Conservation (phyloP, 768 basidiomycete genomes). For the Chalciporus pseudorubinellus region DNA sequence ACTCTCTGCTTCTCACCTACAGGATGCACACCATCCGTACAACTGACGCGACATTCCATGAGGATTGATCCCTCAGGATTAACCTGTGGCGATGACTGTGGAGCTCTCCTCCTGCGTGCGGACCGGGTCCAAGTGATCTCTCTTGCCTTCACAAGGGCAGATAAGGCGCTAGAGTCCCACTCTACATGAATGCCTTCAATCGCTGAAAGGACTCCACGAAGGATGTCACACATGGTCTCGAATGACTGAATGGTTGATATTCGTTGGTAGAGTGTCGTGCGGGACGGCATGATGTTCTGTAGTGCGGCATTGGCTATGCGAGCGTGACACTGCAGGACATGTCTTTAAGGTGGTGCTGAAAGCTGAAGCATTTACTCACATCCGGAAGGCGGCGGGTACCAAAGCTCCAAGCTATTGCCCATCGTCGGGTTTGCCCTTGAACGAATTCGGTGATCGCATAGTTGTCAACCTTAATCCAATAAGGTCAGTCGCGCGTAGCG, state of each 20-base stretch:
- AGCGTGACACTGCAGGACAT: constrained; percentile 34
- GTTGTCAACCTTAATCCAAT: constrained; percentile 63
- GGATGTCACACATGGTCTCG: constrained; percentile 8
- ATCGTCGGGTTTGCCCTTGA: constrained; percentile 88
- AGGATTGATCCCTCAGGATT: constrained; percentile 5
- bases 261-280: constrained; percentile 52
- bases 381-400: constrained; percentile 65
- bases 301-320: constrained; percentile 42
- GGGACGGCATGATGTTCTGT: constrained; percentile 53
- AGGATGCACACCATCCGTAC: constrained; percentile 13
- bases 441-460: constrained; percentile 82
- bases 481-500: background rate
- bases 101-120: constrained; percentile 50
- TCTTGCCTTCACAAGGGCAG: constrained; percentile 28
- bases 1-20: constrained; percentile 8
- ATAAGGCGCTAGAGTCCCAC: background rate
- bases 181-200: constrained; percentile 31
- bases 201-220: constrained; percentile 33
- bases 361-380: constrained; percentile 44
- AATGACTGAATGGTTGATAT: constrained; percentile 17
- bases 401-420: constrained; percentile 90
- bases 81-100: background rate
- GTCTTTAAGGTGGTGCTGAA: constrained; percentile 24
- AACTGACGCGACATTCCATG: constrained; percentile 28
- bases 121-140: constrained; percentile 69